Percentiles rank a stretch among this genome's conserved stretches.
These are phyloP conservation scores for Debaryomyces maramus DNA, from an alignment of 805 yeast genomes.

Conservation along the genomic window DNA sequence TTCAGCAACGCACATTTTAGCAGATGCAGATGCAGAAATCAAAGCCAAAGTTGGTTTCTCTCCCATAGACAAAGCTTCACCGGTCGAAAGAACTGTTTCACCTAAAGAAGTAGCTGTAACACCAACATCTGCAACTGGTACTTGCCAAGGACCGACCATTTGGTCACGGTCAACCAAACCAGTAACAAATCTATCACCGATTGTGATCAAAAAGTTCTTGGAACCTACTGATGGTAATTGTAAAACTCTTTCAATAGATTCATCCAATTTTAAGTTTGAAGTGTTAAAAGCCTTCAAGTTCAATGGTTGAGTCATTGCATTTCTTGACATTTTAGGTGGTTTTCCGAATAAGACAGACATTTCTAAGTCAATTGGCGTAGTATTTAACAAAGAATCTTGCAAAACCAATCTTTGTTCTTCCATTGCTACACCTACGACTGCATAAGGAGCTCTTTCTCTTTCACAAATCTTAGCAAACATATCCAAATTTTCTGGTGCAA, in stretches of 20 bases:
- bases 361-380: constrained; percentile 91
- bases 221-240: constrained; percentile 94
- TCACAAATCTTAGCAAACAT: constrained; percentile 76
- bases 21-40: constrained; percentile 85
- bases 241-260: constrained; percentile 79
- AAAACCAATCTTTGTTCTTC: constrained; percentile 79
- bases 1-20: constrained; percentile 95
- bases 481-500: constrained; percentile 72
- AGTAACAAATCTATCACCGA: constrained; percentile 97
- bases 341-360: constrained; percentile 95
- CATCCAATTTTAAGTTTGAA: constrained; percentile 41
- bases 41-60: constrained; percentile 91
- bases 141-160: constrained; percentile 99
- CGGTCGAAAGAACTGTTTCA: constrained; percentile 65
- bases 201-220: constrained; percentile 91
- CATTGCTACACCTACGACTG: constrained; percentile 94
- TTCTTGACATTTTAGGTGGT: constrained; percentile 91
- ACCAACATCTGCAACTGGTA: constrained; percentile 97
- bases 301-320: constrained; percentile 63
- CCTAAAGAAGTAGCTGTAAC: constrained; percentile 92
- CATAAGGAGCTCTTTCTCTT: constrained; percentile 95
- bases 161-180: constrained; percentile 97
- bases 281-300: constrained; percentile 44
- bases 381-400: constrained; percentile 72
- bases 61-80: constrained; percentile 98